These are phyloP conservation scores for Achlya hypogyna DNA, from an alignment of 352 stramenopile genomes.

Conservation along the genomic window DNA sequence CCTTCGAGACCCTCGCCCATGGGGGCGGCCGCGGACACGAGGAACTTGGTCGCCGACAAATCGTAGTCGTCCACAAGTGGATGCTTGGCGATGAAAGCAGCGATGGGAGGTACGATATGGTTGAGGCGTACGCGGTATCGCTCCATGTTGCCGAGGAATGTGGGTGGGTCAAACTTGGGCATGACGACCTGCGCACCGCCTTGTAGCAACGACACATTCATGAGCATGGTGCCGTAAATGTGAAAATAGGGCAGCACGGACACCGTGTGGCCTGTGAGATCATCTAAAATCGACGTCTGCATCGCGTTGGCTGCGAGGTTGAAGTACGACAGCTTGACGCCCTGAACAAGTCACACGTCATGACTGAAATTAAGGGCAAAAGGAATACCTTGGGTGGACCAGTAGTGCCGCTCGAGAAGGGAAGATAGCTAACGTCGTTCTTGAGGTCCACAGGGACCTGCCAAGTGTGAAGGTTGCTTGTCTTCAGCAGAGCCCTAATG, in stretches of 20 bases:
- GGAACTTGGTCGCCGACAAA: slow-evolving; percentile 43
- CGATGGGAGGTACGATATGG: slow-evolving; percentile 75
- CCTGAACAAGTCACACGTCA: slow-evolving; percentile 28
- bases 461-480: neutral
- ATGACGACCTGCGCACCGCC: slow-evolving; percentile 79
- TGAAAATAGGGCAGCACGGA: slow-evolving; percentile 91
- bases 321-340: slow-evolving; percentile 76
- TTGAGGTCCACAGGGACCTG: neutral
- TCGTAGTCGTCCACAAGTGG: slow-evolving; percentile 64
- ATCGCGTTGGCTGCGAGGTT: slow-evolving; percentile 74
- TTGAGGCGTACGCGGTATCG: slow-evolving; percentile 37
- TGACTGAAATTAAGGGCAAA: neutral
- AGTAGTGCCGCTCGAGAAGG: slow-evolving; percentile 93
- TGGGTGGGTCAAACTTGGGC: slow-evolving; percentile 82
- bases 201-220: slow-evolving; percentile 77
- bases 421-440: slow-evolving; percentile 38
- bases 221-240: slow-evolving; percentile 86
- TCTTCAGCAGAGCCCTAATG: neutral
- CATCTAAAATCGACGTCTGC: slow-evolving; percentile 38
- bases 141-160: slow-evolving; percentile 78
- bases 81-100: slow-evolving; percentile 46
- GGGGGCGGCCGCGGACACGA: slow-evolving; percentile 73
- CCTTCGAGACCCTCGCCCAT: slow-evolving; percentile 62
- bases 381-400: slow-evolving; percentile 74
- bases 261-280: slow-evolving; percentile 30